Evolutionary conservation across 2,329 filamentous ascomycete genomes (phyloP), one percentile per base, ranked within the genome.

Genomic region (Rhinocladiella similis): DNA sequence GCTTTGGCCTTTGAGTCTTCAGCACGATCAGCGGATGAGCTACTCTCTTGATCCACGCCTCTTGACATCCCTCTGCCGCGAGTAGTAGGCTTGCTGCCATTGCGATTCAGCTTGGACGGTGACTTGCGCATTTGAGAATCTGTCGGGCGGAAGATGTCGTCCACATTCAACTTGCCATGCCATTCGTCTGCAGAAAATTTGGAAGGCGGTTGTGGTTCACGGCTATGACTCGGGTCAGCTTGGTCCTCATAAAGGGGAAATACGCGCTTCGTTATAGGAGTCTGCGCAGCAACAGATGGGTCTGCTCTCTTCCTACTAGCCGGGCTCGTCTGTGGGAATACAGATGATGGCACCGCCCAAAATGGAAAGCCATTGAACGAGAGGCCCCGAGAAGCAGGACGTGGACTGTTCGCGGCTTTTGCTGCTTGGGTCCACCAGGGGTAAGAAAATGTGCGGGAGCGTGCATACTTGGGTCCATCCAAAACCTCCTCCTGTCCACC

Each of bases 101-200:
- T 47, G 3, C 62, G 58, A 25, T 36, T 54, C 12, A 47, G 39
- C 33, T 66, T 62, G 27, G 57, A 60, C 16, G 63, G 65, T 9
- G 63, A 65, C 43, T 57, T 66, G 27, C 63, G 63, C 45, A 67
- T 65, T 50, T 65, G 67, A 12, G 61, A 63, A 7, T 69, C 56
- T 45, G 59, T 65, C 36, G 72, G 68, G 3, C 66, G 66, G 38
- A 77, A 72, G 53, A 73, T 72, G 16, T 72, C 69, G 25, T 71
- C 68, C 2, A 63, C 60, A n/a, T 66, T 65, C 50, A 76, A 67
- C 43, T 69, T 70, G 47, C 68, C 68, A 47, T 70, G 67, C 74
- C 74, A 77, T 18, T 73, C 72, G 12, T 69, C 68, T 1, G 73
- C 72, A 4, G 73, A 74, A 47, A 78, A 78, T 45, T 70, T 70